Evolutionary conservation across 768 basidiomycete species (phyloP).

Genomic region (Zangia roseola): DNA sequence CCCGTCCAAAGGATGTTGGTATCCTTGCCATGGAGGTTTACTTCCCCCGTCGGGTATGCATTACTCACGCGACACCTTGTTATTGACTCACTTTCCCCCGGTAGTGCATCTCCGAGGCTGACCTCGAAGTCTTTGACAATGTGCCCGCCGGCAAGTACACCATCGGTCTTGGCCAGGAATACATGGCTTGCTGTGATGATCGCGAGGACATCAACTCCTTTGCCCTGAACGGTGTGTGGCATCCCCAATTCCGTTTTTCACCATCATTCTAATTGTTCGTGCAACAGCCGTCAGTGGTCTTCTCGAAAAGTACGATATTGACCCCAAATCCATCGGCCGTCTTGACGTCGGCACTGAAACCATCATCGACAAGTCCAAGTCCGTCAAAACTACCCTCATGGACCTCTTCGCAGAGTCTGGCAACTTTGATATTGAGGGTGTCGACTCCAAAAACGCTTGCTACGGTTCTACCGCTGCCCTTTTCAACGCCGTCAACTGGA

Average conservation of each 20-base stretch:
- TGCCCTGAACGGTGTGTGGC: slow-evolving; percentile 77
- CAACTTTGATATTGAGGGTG: slow-evolving; percentile 97
- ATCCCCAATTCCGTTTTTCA: not conserved
- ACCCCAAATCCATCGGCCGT: slow-evolving; percentile 94
- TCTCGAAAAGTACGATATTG: slow-evolving; percentile 91
- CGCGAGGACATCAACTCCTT: slow-evolving; percentile 99
- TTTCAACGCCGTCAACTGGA: slow-evolving; percentile 99
- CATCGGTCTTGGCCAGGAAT: slow-evolving; percentile 95
- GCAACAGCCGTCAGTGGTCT: slow-evolving; percentile 79
- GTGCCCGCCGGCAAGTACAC: slow-evolving; percentile 98
- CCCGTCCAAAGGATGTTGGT: slow-evolving; percentile 89
- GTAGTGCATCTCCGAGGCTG: slow-evolving; percentile 93
- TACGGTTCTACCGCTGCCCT: slow-evolving; percentile 98
- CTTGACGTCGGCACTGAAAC: slow-evolving; percentile 99
- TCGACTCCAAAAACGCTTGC: slow-evolving; percentile 99
- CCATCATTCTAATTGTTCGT: not conserved
- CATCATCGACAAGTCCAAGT: slow-evolving; percentile 99
- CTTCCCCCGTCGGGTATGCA: slow-evolving; percentile 84
- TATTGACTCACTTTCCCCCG: slow-evolving; percentile 6
- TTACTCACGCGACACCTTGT: slow-evolving; percentile 8
- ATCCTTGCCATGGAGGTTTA: slow-evolving; percentile 93
- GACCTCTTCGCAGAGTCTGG: slow-evolving; percentile 92
- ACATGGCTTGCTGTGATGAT: slow-evolving; percentile 99
- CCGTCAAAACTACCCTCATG: slow-evolving; percentile 98
- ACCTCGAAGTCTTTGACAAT: slow-evolving; percentile 91